Base-by-base conservation (phyloP, 306 rosid genomes). In the Vigna unguiculata region DNA sequence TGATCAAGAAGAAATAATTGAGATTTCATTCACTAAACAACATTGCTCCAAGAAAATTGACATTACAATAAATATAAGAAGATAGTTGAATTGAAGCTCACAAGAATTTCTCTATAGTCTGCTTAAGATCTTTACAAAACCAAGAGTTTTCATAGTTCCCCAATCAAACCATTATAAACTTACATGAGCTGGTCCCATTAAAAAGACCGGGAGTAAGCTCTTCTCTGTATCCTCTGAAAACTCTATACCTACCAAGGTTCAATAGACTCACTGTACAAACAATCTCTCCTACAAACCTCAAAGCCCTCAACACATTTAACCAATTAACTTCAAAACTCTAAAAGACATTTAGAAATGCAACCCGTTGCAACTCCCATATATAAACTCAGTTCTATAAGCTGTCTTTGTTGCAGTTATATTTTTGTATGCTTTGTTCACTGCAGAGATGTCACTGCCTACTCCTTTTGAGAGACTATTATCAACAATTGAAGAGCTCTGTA, bases 121-220 rank as follows among this genome's bases (percentile, higher is more conserved):
- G n/a, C 63, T 53, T 46, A 20, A 60, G 30, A 49, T 59, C 32
- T 81, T 47, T 20, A 51, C 63, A 51, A 52, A 75, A 81, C 68
- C 28, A 75, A 67, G 68, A 30, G 45, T 52, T 60, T 48, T 53
- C 28, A 63, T 65, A 69, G 55, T 34, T 20, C 24, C 43, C 43
- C 72, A 76, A 57, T 22, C 55, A 71, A 25, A 30, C 64, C 60
- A 72, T 45, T 15, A 24, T 74, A 53, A 68, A 85, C 75, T 45
- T 4, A 40, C 6, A 64, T 19, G 74, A 87, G 87, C 85, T 46
- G 19, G 45, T 46, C 88, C 93, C 89, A 74, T 81, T 81, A 65
- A 47, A 91, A 91, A 89, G 76, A 71, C 45, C 57, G 75, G 88
- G 90, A 75, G 34, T 77, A 74, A 71, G 80, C 89, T 83, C 87